These are phyloP conservation scores for Ophiostoma himal-ulmi DNA, from an alignment of 2,329 filamentous ascomycete species.

Conservation along the genomic window DNA sequence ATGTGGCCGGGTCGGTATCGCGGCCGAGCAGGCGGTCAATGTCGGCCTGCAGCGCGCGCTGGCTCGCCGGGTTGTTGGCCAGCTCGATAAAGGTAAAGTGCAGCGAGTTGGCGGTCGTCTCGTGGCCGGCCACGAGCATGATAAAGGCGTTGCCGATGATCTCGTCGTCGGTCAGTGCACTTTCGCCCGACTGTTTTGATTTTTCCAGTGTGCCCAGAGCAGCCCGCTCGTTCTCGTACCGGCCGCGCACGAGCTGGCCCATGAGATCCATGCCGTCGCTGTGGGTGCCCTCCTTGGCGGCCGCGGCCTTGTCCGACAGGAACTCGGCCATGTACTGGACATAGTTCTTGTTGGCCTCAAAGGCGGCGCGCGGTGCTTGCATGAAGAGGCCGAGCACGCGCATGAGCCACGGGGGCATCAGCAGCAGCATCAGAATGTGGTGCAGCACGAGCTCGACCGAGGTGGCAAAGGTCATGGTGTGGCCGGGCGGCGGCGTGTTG, in stretches of 20 bases:
- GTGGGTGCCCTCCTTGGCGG: slow-evolving; percentile 30
- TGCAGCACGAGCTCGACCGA: slow-evolving; percentile 58
- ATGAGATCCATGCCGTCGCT: slow-evolving; percentile 45
- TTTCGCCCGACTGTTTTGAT: slow-evolving; percentile 15
- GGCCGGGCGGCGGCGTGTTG: slow-evolving; percentile 43
- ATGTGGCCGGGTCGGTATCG: slow-evolving; percentile 51
- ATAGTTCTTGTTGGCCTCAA: slow-evolving; percentile 57
- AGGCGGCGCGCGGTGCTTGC: slow-evolving; percentile 44
- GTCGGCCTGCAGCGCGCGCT: slow-evolving; percentile 62
- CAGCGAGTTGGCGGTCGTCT: slow-evolving; percentile 70
- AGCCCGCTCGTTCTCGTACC: slow-evolving; percentile 33
- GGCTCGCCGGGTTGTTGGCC: slow-evolving; percentile 58
- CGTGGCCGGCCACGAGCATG: slow-evolving; percentile 68
- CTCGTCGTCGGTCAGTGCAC: slow-evolving; percentile 52
- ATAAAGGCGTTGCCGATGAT: slow-evolving; percentile 68
- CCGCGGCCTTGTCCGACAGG: slow-evolving; percentile 53
- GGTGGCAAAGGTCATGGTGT: slow-evolving; percentile 60
- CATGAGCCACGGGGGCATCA: slow-evolving; percentile 54
- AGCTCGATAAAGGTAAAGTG: slow-evolving; percentile 66
- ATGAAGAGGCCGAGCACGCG: slow-evolving; percentile 44
- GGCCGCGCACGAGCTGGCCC: slow-evolving; percentile 45
- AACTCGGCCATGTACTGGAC: slow-evolving; percentile 64
- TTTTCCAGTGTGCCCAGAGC: slow-evolving; percentile 13
- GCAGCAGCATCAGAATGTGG: slow-evolving; percentile 55
- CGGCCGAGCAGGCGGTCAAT: slow-evolving; percentile 58